Conservation (phyloP, 306 rosid species). For the Glycine latifolia region DNA sequence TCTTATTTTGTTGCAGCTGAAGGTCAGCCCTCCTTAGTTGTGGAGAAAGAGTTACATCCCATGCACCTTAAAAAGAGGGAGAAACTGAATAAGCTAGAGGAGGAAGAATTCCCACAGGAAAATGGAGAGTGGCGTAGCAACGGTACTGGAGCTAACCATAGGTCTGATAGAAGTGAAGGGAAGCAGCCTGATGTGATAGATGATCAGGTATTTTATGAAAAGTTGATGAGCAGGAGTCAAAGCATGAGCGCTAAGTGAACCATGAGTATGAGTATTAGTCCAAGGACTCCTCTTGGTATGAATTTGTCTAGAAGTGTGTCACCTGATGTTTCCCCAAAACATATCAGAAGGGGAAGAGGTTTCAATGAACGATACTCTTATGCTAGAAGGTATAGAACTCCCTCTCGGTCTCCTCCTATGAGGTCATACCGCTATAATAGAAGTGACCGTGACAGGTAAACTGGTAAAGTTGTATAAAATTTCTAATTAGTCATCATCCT, state of each 20-base stretch:
- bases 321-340: conserved; percentile 86
- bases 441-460: conserved; percentile 70
- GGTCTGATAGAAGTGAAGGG: conserved; percentile 68
- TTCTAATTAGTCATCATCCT: not conserved
- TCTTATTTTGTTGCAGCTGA: conserved; percentile 51
- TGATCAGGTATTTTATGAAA: conserved; percentile 71
- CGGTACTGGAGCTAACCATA: conserved; percentile 58
- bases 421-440: conserved; percentile 84
- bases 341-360: conserved; percentile 93
- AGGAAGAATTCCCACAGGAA: conserved; percentile 56
- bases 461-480: not conserved
- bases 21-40: conserved; percentile 46
- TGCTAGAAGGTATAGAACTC: conserved; percentile 93
- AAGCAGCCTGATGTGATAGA: conserved; percentile 85
- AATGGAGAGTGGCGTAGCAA: conserved; percentile 76
- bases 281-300: conserved; percentile 73
- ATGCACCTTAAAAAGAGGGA: conserved; percentile 57
- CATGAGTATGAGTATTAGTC: conserved; percentile 67
- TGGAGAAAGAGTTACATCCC: conserved; percentile 48
- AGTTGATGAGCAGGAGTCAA: conserved; percentile 93
- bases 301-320: conserved; percentile 87
- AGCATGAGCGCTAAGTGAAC: conserved; percentile 48
- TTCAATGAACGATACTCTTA: conserved; percentile 91
- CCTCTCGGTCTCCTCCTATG: conserved; percentile 79
- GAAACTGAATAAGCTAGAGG: conserved; percentile 53